Evolutionary conservation across 768 basidiomycete genomes (phyloP).

Genomic region (Trametopsis cervina): DNA sequence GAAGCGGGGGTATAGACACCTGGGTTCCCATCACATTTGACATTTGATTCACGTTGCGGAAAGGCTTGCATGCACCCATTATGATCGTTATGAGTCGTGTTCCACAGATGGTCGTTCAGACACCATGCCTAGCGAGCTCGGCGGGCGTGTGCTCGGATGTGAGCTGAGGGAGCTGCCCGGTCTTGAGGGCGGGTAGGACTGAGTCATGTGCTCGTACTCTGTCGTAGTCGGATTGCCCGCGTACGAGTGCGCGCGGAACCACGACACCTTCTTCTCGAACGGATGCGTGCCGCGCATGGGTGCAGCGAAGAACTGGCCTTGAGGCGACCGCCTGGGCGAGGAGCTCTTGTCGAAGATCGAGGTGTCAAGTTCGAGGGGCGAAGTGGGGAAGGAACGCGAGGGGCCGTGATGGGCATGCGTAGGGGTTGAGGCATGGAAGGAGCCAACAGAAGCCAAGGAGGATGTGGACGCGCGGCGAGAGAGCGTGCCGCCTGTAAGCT

Average conservation of each 20-base stretch:
- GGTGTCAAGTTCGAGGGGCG: conserved; percentile 20
- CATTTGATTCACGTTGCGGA: no score
- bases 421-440: conserved; percentile 1
- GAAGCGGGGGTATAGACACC: no score
- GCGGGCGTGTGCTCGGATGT: conserved; percentile 13
- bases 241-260: conserved; percentile 19
- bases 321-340: conserved; percentile 15
- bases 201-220: conserved; percentile 9
- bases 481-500: conserved; percentile 18
- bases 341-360: conserved; percentile 17
- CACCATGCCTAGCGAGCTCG: conserved; percentile 20
- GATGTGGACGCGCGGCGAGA: conserved; percentile 24
- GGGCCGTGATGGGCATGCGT: conserved; percentile 2
- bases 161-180: conserved; percentile 17
- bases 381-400: conserved; percentile 18
- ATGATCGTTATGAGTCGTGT: not conserved
- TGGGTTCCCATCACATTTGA: no score
- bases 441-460: conserved; percentile 21
- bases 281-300: conserved; percentile 14
- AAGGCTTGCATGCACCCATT: no score
- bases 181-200: conserved; percentile 14
- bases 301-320: conserved; percentile 16
- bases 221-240: conserved; percentile 2
- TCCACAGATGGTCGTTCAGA: not conserved
- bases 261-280: conserved; percentile 15